Evolutionary conservation across 495 filamentous ascomycete species (phyloP), one percentile per base, ranked within the genome.

Genomic region (Friedmanniomyces endolithicus): DNA sequence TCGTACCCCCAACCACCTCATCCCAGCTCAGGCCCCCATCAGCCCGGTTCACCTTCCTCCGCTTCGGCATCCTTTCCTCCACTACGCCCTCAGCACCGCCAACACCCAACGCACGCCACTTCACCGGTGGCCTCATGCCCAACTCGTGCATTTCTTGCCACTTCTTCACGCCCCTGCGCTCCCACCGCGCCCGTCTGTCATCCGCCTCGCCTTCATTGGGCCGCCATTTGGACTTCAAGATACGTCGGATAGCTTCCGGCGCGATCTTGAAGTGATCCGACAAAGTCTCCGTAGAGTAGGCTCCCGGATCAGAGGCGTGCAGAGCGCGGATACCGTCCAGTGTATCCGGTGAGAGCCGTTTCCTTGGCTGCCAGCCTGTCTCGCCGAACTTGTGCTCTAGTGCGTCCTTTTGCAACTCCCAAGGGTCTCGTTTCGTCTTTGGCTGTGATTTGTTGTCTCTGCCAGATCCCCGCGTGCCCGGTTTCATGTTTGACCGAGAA

Each of bases 301-400:
- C 68, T 1, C 85, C 76, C 0, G 92, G 88, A 44, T 85, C 80
- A 58, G 86, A 78, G 1, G 75, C 68, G 64, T 94, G 78, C 22
- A 98, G 73, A 27, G 82, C 79, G 19, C 86, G 81, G 54, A 97
- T 95, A 25, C 88, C 88, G 16, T 88, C 84, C 11, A 94, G 65
- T 11, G 90, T 86, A 67, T 95, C 90, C 0, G 90, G 92, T 0
- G 92, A 97, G 1, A 98, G 79, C 53, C 81, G 81, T 70, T 94
- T 97, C 24, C 74, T 74, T 22, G 92, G 88, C 39, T 75, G 71
- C 89, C 90, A 98, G 7, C 82, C 81, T 7, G 75, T 70, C 0
- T 61, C 67, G 0, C 79, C 75, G 61, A 96, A 94, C 64, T 96
- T 95, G 27, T 74, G 62, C 51, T 79, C 70, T 17, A 90, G 65